A percentile compares a stretch with the other conserved stretches of the same genome.
Conservation (phyloP, 164 flowering plant genomes). For the Buxus sempervirens region DNA sequence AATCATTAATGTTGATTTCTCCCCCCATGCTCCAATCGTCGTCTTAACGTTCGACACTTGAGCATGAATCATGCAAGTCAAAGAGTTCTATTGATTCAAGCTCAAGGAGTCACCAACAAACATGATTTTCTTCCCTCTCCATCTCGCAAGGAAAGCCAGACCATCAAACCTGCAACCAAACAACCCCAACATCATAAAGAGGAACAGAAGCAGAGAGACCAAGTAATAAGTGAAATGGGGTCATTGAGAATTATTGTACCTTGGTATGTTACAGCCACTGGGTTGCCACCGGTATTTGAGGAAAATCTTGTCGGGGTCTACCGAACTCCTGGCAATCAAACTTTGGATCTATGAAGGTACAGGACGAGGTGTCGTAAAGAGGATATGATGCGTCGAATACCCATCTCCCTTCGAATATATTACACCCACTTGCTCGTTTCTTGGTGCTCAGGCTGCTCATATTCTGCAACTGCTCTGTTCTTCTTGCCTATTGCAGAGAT, state of each 20-base stretch:
- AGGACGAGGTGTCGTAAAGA: conserved; percentile 52
- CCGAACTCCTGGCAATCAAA: conserved; percentile 74
- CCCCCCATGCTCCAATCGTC: too few relatives aligned
- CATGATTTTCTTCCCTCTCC: conserved; percentile 83
- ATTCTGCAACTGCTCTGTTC: conserved; percentile 11
- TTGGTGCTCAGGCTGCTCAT: conserved; percentile 8
- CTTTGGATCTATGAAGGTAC: conserved; percentile 78
- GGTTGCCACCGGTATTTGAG: conserved; percentile 88
- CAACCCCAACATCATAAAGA: too few relatives aligned
- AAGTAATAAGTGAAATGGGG: too few relatives aligned
- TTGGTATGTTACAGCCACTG: conserved; percentile 55
- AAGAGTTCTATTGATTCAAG: conserved; percentile 60
- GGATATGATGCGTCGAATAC: conserved; percentile 66
- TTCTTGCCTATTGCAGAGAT: conserved; percentile 6
- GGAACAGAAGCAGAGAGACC: neutral
- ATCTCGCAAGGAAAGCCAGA: conserved; percentile 46
- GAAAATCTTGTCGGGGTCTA: conserved; percentile 61
- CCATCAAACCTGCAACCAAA: conserved; percentile 60
- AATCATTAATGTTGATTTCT: too few relatives aligned
- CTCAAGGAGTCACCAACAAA: conserved; percentile 88
- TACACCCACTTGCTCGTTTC: conserved; percentile 39
- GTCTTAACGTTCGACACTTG: conserved; percentile 44
- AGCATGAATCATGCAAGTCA: conserved; percentile 60
- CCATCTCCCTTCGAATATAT: conserved; percentile 73
- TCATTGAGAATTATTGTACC: conserved; percentile 37